phyloP scores from a whole-genome alignment of 495 filamentous ascomycete genomes.

The Podospora australis region DNA sequence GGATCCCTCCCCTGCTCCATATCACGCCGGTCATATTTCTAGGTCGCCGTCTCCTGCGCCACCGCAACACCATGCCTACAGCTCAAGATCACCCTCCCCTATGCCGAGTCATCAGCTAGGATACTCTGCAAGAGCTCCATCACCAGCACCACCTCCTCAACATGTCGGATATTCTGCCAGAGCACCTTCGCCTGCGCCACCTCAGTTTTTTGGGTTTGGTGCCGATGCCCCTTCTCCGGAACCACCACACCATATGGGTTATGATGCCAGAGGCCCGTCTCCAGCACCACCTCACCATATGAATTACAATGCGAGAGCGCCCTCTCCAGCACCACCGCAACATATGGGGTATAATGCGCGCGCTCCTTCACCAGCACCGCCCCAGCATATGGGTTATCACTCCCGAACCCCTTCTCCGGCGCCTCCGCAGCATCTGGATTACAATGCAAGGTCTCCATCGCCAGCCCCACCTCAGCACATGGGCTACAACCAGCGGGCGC shows the following conservation, averaged over 20 bases:
- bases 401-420: neutral
- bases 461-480: constrained; percentile 6
- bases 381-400: neutral
- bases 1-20: neutral
- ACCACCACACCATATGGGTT: constrained; percentile 5
- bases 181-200: constrained; percentile 12
- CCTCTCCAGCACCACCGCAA: neutral
- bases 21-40: neutral
- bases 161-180: neutral
- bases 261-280: constrained; percentile 6
- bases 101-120: too few species aligned
- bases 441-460: constrained; percentile 17
- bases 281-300: constrained; percentile 1
- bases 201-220: too few species aligned
- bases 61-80: constrained; percentile 4
- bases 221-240: too few species aligned
- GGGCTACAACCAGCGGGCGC: constrained; percentile 17
- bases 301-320: neutral
- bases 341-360: neutral
- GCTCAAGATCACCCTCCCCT: too few species aligned
- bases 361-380: neutral
- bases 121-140: constrained; percentile 17
- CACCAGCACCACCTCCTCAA: constrained; percentile 18
- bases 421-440: neutral
- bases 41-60: constrained; percentile 1